Evolutionary conservation across 2,329 filamentous ascomycete species (phyloP), one percentile per base, ranked within the genome.

Genomic region (Graphilbum sp.): DNA sequence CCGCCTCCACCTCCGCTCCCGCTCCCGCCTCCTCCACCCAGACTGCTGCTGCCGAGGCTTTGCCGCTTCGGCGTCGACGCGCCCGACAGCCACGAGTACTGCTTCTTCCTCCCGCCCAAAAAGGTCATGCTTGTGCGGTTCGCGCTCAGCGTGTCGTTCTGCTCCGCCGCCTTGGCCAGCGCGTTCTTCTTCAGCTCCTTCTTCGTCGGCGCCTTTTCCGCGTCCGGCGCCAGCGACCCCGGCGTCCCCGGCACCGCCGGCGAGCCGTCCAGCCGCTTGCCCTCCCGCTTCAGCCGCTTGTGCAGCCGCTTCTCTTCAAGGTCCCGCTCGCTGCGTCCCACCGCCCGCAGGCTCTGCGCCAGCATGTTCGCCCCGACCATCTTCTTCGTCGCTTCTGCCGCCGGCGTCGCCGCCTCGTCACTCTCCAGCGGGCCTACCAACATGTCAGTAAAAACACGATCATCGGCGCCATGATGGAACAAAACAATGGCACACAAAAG

Each of bases 131-230:
- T 83, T 0, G 87, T 94, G 39, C 75, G 68, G 53, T 95, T 94
- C 20, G 88, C 85, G 45, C 79, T 81, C 18, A 77, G 75, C 46
- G 88, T 85, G 46, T 79, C 81, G 41, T 78, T 78, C 16, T 79
- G 79, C 51, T 92, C 84, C 0, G 75, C 80, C 18, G 78, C 71
- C 48, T 81, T 83, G 44, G 85, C 78, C 42, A 84, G 78, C n/a
- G 75, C 72, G 47, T 79, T 69, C 56, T 79, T 84, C 52, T 79
- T 74, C 43, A 66, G 67, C 54, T 94, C 86, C 60, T 95, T 95
- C 66, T 95, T 95, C 5, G 79, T 81, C 37, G 83, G 67, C 4
- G 75, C 67, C 55, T 86, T 88, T 46, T 72, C 67, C 1, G 63
- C 54, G 38, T 80, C 77, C 1, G 75, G 67, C 1, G 63, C 54